Evolutionary conservation across 1,139 yeast genomes (phyloP).

Genomic region (Arxiozyma slooffiae): DNA sequence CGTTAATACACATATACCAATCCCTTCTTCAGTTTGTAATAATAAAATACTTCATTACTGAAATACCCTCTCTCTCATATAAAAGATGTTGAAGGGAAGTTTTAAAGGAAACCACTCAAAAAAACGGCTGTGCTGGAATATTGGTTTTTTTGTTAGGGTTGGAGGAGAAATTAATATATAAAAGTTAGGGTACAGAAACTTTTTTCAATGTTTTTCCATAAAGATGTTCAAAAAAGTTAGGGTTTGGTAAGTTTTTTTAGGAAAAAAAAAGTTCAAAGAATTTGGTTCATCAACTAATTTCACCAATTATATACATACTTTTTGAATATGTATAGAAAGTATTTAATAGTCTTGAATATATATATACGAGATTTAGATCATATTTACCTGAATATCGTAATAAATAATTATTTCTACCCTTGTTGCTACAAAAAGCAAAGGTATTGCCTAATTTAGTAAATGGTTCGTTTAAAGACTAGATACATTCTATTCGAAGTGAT

Average conservation of each 20-base stretch:
- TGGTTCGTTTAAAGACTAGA: conserved; percentile 85
- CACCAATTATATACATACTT: too few relatives aligned
- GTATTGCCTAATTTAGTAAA: conserved; percentile 21
- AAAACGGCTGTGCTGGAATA: neutral
- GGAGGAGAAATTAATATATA: too few relatives aligned
- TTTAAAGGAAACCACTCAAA: neutral
- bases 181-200: neutral
- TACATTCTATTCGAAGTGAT: conserved; percentile 72
- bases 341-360: neutral
- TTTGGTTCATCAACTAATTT: too few relatives aligned
- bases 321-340: too few relatives aligned
- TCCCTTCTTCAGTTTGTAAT: too few relatives aligned
- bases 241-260: too few relatives aligned
- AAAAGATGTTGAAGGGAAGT: neutral
- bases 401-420: neutral
- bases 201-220: too few relatives aligned
- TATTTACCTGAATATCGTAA: neutral
- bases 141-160: neutral
- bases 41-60: too few relatives aligned
- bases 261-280: too few relatives aligned
- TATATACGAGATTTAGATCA: neutral
- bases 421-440: too few relatives aligned
- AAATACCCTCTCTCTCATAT: too few relatives aligned
- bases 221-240: neutral
- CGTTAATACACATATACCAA: too few relatives aligned